Evolutionary conservation across 805 yeast genomes (phyloP).

Genomic region (Pichia heedii): DNA sequence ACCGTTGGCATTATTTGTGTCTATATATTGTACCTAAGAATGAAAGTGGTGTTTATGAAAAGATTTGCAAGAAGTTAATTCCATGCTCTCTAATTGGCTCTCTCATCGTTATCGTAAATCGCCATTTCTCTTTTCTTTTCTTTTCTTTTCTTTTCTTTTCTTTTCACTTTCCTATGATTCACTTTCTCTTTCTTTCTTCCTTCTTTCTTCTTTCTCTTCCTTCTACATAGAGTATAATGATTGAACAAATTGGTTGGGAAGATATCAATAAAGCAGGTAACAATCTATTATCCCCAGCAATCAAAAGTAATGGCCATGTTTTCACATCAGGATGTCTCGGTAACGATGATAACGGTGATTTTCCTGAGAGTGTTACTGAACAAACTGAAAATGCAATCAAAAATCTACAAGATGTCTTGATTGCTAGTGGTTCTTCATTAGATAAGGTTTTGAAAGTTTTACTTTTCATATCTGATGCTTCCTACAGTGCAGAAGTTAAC

Average conservation of each 20-base stretch:
- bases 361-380: slow-evolving; percentile 35
- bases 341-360: slow-evolving; percentile 22
- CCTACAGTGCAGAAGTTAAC: slow-evolving; percentile 35
- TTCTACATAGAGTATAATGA: background rate
- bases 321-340: slow-evolving; percentile 45
- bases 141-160: background rate
- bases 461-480: slow-evolving; percentile 39
- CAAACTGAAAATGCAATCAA: slow-evolving; percentile 39
- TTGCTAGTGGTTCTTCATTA: slow-evolving; percentile 36
- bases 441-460: slow-evolving; percentile 42
- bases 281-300: slow-evolving; percentile 34
- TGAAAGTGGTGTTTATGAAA: too few species aligned
- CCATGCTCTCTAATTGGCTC: too few species aligned
- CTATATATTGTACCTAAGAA: too few species aligned
- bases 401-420: slow-evolving; percentile 34
- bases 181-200: background rate
- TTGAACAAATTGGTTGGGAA: slow-evolving; percentile 29
- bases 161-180: background rate
- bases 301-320: slow-evolving; percentile 32
- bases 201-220: background rate
- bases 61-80: too few species aligned
- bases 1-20: too few species aligned
- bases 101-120: too few species aligned
- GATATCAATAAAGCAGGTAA: slow-evolving; percentile 24
- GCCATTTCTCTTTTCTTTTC: background rate